phyloP scores from a whole-genome alignment of 495 filamentous ascomycete genomes.

The Pseudomonodictys pantanalensis region DNA sequence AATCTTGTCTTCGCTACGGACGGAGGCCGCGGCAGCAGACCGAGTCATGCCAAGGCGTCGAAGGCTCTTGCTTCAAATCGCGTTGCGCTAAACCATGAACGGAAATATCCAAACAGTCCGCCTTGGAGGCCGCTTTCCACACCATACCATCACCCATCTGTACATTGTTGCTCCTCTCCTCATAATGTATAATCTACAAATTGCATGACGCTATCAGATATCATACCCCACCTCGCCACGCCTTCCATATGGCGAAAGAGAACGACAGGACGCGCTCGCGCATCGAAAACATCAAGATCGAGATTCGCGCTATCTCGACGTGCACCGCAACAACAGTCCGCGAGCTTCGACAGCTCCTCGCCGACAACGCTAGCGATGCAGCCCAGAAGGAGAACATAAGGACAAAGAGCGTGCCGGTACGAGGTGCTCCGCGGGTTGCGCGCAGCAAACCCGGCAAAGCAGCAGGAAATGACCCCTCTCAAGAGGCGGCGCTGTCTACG shows the following conservation, averaged over 20 bases:
- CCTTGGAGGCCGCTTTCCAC: too few species aligned
- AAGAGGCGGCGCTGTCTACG: conserved; percentile 42
- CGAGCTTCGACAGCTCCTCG: conserved; percentile 26
- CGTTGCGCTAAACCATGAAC: too few species aligned
- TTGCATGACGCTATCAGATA: background rate
- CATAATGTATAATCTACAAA: conserved; percentile 31
- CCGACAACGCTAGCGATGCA: background rate
- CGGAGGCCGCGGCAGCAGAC: too few species aligned
- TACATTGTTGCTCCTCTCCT: too few species aligned
- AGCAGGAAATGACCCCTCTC: conserved; percentile 14
- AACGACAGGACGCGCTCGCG: conserved; percentile 19
- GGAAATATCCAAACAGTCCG: too few species aligned
- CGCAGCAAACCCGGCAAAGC: conserved; percentile 24
- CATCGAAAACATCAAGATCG: conserved; percentile 44
- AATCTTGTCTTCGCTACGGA: too few species aligned
- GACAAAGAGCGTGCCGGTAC: conserved; percentile 16
- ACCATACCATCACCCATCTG: too few species aligned
- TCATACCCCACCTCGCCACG: background rate
- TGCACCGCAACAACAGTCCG: conserved; percentile 49
- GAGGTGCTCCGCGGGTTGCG: conserved; percentile 7
- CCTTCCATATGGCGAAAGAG: conserved; percentile 12
- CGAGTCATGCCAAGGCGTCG: too few species aligned
- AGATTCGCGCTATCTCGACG: conserved; percentile 50
- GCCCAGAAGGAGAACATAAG: conserved; percentile 23
- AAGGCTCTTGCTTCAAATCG: too few species aligned